phyloP scores from a whole-genome alignment of 1,284 basidiomycete species.

The Termitomyces sp. region DNA sequence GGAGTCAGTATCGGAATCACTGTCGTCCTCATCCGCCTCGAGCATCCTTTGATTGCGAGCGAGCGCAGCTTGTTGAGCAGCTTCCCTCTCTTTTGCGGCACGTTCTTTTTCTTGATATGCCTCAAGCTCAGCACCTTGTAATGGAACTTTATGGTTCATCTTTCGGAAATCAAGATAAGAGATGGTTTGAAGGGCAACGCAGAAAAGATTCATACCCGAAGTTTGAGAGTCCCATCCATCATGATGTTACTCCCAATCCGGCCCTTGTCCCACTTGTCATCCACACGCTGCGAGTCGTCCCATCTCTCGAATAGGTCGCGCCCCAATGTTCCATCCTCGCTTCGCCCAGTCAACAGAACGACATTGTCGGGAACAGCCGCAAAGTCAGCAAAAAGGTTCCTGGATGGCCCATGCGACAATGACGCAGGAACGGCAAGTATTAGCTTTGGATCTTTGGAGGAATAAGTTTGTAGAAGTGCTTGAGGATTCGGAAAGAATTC shows the following conservation, averaged over 20 bases:
- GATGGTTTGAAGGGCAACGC: neutral
- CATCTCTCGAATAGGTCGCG: slow-evolving; percentile 81
- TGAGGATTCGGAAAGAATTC: slow-evolving; percentile 86
- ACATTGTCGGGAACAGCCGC: slow-evolving; percentile 79
- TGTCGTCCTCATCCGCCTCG: slow-evolving; percentile 79
- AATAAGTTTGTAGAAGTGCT: slow-evolving; percentile 77
- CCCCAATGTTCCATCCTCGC: slow-evolving; percentile 78
- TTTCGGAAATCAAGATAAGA: slow-evolving; percentile 27
- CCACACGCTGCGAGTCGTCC: slow-evolving; percentile 74
- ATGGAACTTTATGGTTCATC: slow-evolving; percentile 86
- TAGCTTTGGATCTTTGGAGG: slow-evolving; percentile 84
- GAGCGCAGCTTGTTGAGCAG: slow-evolving; percentile 80
- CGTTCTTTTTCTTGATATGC: slow-evolving; percentile 76
- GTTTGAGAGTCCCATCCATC: slow-evolving; percentile 63
- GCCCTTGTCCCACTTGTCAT: slow-evolving; percentile 83
- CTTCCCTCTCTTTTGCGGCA: slow-evolving; percentile 78
- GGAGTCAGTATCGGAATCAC: slow-evolving; percentile 59
- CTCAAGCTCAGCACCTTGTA: slow-evolving; percentile 84
- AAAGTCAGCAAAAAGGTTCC: slow-evolving; percentile 81
- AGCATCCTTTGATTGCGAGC: slow-evolving; percentile 84
- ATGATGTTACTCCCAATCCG: slow-evolving; percentile 81
- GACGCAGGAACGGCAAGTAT: slow-evolving; percentile 91
- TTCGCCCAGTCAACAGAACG: slow-evolving; percentile 73
- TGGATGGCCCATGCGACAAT: slow-evolving; percentile 89
- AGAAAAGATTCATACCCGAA: slow-evolving; percentile 50